Conservation (phyloP, 129 eudicot genomes). For the Pulicaria dysenterica region DNA sequence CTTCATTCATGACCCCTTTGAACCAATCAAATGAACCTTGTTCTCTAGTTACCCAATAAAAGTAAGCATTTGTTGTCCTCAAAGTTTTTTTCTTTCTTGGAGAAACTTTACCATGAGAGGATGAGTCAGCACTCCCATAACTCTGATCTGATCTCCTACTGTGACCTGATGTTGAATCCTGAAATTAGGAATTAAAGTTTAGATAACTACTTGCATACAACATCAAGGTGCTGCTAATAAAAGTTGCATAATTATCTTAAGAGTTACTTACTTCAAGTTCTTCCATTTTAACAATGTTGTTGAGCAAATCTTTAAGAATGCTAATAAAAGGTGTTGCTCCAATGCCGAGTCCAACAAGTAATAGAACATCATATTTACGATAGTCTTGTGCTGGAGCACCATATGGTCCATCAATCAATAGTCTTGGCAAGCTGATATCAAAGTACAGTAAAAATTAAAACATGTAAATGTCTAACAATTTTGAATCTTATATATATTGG, state of each 20-base stretch:
- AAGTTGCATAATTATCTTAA: background rate
- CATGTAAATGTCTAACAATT: background rate
- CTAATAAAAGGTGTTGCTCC: constrained; percentile 99
- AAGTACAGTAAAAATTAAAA: background rate
- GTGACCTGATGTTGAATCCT: constrained; percentile 71
- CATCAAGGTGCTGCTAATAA: background rate
- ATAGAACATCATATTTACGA: constrained; percentile 79
- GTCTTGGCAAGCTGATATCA: constrained; percentile 79
- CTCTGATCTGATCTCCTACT: constrained; percentile 72
- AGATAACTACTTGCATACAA: background rate
- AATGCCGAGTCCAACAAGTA: constrained; percentile 96
- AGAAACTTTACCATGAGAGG: constrained; percentile 45
- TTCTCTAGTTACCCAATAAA: constrained; percentile 98
- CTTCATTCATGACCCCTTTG: constrained; percentile 98
- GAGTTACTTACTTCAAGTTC: constrained; percentile 69
- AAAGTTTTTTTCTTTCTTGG: constrained; percentile 61
- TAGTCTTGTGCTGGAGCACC: constrained; percentile 99
- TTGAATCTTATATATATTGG: background rate
- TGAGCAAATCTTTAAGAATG: constrained; percentile 89
- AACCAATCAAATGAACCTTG: constrained; percentile 99
- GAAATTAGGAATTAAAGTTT: constrained; percentile 24
- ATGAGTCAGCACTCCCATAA: constrained; percentile 49
- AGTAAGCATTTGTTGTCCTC: constrained; percentile 91
- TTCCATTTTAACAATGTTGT: constrained; percentile 90
- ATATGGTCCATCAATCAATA: constrained; percentile 91